Percentiles rank a stretch among this genome's conserved stretches.
Conservation (phyloP, 192 early-diverging fungal species). For the Polychytrium aggregatum region DNA sequence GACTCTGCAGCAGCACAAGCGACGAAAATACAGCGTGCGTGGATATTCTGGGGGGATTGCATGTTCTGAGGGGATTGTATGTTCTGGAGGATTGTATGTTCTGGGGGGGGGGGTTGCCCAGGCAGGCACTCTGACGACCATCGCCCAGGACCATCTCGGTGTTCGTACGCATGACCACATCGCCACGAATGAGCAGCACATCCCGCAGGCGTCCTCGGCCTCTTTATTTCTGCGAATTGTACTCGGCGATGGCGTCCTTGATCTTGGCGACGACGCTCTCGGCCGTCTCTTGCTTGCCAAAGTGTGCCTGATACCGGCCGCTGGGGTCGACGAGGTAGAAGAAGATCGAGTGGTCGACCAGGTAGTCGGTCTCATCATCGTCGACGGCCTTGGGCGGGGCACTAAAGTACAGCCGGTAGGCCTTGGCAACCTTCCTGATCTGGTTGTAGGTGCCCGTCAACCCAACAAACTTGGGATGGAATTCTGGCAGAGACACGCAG, state of each 20-base stretch:
- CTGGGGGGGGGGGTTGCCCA: too few species aligned
- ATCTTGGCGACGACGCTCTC: conserved; percentile 50
- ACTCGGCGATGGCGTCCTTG: conserved; percentile 12
- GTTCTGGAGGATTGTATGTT: too few species aligned
- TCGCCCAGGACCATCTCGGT: too few species aligned
- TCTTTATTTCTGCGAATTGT: conserved; percentile 22
- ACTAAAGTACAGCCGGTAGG: conserved; percentile 90
- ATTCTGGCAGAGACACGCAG: conserved; percentile 40
- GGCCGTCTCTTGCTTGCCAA: conserved; percentile 66
- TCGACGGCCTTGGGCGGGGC: conserved; percentile 65
- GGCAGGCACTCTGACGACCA: too few species aligned
- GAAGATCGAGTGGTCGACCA: conserved; percentile 98
- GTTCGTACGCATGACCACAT: too few species aligned
- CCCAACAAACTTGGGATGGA: conserved; percentile 88
- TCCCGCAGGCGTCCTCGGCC: too few species aligned
- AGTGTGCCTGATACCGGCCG: conserved; percentile 82
- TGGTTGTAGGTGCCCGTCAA: conserved; percentile 80
- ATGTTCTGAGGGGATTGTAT: too few species aligned
- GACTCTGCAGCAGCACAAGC: too few species aligned
- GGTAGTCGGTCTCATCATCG: conserved; percentile 78
- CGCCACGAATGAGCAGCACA: too few species aligned
- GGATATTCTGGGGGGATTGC: too few species aligned
- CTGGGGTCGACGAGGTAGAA: conserved; percentile 92
- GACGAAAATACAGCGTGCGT: too few species aligned
- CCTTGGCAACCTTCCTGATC: conserved; percentile 71